phyloP scores from a whole-genome alignment of 176 grass and related monocot genomes.

The Oryza rufipogon region DNA sequence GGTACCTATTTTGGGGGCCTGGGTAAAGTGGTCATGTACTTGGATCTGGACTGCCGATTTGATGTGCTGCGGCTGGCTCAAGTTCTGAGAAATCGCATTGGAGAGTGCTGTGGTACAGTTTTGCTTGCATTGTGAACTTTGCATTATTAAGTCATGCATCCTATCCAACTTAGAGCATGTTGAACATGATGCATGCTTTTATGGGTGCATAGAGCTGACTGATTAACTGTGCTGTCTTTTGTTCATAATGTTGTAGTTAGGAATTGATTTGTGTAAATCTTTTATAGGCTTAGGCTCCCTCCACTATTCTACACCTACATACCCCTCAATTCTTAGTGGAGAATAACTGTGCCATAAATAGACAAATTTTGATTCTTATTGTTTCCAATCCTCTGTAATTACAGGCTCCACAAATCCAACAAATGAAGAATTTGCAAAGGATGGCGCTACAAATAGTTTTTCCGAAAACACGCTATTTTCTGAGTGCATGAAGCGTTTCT shows the following conservation, averaged over 20 bases:
- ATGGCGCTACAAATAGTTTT: conserved; percentile 32
- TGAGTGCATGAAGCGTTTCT: conserved; percentile 78
- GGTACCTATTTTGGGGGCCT: conserved; percentile 77
- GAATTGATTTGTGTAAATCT: not conserved
- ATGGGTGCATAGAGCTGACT: not conserved
- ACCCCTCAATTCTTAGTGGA: conserved; percentile 26
- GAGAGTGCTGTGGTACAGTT: conserved; percentile 40
- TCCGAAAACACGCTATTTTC: conserved; percentile 51
- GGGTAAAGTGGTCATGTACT: conserved; percentile 65
- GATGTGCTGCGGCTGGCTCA: conserved; percentile 78
- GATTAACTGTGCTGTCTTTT: conserved; percentile 8
- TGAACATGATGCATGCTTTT: not conserved
- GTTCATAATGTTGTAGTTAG: not conserved
- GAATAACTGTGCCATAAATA: conserved; percentile 14
- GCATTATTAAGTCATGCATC: conserved; percentile 8
- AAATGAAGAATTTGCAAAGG: conserved; percentile 45
- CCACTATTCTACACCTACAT: not conserved
- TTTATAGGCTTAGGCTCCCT: not conserved
- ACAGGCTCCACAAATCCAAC: conserved; percentile 53
- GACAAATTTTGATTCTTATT: conserved; percentile 1
- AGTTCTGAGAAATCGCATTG: conserved; percentile 64
- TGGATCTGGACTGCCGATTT: conserved; percentile 87
- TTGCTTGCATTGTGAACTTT: not conserved
- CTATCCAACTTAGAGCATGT: conserved; percentile 22
- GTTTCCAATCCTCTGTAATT: conserved; percentile 10